Evolutionary conservation across 140 eudicot genomes (phyloP), one percentile per base, ranked within the genome.

Genomic region (Cichorium intybus): DNA sequence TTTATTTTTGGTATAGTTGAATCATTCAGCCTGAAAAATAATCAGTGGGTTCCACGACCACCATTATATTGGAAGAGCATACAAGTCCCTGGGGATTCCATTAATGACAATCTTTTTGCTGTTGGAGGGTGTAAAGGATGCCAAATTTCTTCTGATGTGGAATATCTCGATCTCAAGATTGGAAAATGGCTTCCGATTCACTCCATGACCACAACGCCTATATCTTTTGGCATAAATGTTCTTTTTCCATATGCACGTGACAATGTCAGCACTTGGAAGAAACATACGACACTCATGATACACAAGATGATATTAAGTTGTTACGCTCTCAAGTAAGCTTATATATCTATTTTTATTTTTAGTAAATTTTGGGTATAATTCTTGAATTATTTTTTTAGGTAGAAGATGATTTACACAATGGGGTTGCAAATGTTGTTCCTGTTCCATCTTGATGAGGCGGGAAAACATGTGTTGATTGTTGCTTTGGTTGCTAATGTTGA

Each of bases 131-230:
- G 74, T 24, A 63, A 79, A 61, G 90, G 79, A 47, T 49, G 21
- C 27, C 75, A 75, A 0, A 79, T 82, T 48, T 75, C 82, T 46
- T 70, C 96, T 0, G 86, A 83, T 50, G 95, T 88, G 20, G 96
- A 92, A 68, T 74, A 83, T 74, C 84, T 85, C 27, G 95, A 92
- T 50, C 37, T 70, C 16, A 50, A 64, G 60, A 3, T 73, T 0
- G 93, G 86, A 43, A 79, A 56, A 23, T 92, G 96, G 98, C 70
- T 81, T 27, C 68, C 50, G 26, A 56, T 73, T 26, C 80, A 9
- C 24, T 55, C 95, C 58, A 92, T 92, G 98, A 72, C 98, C 24
- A 88, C 96, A 7, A 92, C 98, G 28, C 98, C 95, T 15, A 92
- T 92, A 76, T 82, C 96, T 26, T 92, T 88, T 74, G 98, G 88